A percentile compares a stretch with the other conserved stretches of the same genome.
Conservation (phyloP, 805 yeast genomes). For the Scheffersomyces amazonensis region DNA sequence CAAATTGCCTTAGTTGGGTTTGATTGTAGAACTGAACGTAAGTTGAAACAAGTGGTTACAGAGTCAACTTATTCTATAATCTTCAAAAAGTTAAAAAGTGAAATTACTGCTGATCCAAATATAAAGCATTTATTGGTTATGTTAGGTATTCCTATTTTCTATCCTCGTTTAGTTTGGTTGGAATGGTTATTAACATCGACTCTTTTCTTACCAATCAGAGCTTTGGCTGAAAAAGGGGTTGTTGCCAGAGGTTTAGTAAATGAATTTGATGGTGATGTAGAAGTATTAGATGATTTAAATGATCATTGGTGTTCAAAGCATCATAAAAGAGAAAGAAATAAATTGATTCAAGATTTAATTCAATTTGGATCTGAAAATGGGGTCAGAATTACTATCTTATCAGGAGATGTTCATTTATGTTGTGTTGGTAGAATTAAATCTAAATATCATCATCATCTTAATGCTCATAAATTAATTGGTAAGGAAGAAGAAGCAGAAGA, state of each 20-base stretch:
- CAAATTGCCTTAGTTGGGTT: conserved; percentile 72
- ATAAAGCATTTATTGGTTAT: conserved; percentile 76
- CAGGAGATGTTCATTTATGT: conserved; percentile 93
- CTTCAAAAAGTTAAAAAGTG: conserved; percentile 58
- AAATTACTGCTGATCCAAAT: conserved; percentile 47
- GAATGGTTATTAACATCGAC: conserved; percentile 69
- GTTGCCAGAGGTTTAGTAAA: conserved; percentile 75
- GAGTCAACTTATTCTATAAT: conserved; percentile 55
- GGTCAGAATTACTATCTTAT: conserved; percentile 75
- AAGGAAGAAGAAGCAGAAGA: conserved; percentile 26
- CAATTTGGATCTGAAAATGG: conserved; percentile 62
- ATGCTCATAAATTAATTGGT: conserved; percentile 18
- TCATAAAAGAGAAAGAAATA: conserved; percentile 85
- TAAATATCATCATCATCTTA: conserved; percentile 36
- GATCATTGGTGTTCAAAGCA: conserved; percentile 95
- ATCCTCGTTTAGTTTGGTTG: conserved; percentile 90
- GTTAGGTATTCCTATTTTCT: conserved; percentile 93
- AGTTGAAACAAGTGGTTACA: conserved; percentile 53
- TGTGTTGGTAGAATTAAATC: conserved; percentile 76
- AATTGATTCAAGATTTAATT: conserved; percentile 57
- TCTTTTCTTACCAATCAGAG: conserved; percentile 59
- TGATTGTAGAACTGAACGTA: conserved; percentile 93
- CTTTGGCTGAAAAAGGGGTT: conserved; percentile 53
- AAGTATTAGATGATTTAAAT: conserved; percentile 86
- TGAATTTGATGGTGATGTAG: conserved; percentile 89